Evolutionary conservation across 495 filamentous ascomycete species (phyloP).

Genomic region (Thozetella sp.): DNA sequence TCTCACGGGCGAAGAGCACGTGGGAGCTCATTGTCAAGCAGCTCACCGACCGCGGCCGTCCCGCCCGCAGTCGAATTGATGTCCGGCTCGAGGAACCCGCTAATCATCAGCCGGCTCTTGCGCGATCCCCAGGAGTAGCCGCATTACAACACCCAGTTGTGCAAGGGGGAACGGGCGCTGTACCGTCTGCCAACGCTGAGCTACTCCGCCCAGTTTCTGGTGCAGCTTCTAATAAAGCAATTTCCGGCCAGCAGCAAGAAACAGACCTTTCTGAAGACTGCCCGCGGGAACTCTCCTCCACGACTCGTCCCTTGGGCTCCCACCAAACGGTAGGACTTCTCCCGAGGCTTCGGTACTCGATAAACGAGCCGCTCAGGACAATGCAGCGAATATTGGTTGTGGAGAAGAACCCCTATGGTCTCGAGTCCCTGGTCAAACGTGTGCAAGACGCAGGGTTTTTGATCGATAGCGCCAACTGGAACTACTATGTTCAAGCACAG

Average conservation of each 20-base stretch:
- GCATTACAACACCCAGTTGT: too few relatives aligned
- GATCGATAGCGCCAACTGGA: conserved; percentile 66
- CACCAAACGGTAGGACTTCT: conserved; percentile 35
- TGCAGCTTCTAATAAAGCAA: too few relatives aligned
- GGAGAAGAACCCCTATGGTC: conserved; percentile 42
- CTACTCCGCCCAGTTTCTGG: too few relatives aligned
- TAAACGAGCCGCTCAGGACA: conserved; percentile 56
- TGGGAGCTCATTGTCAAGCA: conserved; percentile 64
- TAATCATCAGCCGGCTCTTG: too few relatives aligned
- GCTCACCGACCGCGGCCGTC: conserved; percentile 46
- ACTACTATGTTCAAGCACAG: conserved; percentile 56
- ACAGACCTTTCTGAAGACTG: too few relatives aligned
- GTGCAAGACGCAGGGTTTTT: conserved; percentile 65
- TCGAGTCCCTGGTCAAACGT: conserved; percentile 49
- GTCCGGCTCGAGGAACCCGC: background rate
- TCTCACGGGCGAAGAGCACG: conserved; percentile 59
- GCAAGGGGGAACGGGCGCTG: too few relatives aligned
- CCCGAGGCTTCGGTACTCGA: conserved; percentile 56
- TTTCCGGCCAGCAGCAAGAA: too few relatives aligned
- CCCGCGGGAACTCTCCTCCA: too few relatives aligned
- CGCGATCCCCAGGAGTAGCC: too few relatives aligned
- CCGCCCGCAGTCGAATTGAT: conserved; percentile 12
- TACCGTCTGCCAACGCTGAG: too few relatives aligned
- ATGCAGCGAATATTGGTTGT: conserved; percentile 61
- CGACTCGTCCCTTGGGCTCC: too few relatives aligned